Conservation (phyloP, 2,329 filamentous ascomycete genomes). For the Keithomyces neogunnii region DNA sequence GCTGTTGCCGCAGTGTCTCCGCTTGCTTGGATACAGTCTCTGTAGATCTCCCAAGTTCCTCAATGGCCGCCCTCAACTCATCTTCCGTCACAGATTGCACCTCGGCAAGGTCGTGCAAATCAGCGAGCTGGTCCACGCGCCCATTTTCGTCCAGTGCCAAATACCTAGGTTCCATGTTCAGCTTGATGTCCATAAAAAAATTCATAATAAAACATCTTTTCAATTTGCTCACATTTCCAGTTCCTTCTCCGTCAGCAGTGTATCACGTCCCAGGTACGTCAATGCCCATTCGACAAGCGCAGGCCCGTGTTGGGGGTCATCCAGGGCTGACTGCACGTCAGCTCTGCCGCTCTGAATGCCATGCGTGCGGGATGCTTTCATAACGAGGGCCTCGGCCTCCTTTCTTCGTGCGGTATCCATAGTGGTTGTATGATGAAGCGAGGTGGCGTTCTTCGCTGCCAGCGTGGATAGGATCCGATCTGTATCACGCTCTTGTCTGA, state of each 20-base stretch:
- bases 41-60: conserved; percentile 56
- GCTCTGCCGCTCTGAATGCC: conserved; percentile 24
- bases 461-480: background rate
- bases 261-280: conserved; percentile 39
- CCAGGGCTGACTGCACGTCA: conserved; percentile 28
- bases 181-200: background rate
- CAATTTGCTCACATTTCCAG: conserved; percentile 35
- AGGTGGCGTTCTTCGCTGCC: conserved; percentile 15
- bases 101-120: conserved; percentile 34
- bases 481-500: conserved; percentile 1
- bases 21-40: conserved; percentile 56
- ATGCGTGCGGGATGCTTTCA: conserved; percentile 23
- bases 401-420: conserved; percentile 21
- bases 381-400: conserved; percentile 23
- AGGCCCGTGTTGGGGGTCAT: conserved; percentile 24
- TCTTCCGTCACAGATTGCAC: conserved; percentile 47
- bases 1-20: conserved; percentile 51
- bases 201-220: no score
- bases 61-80: conserved; percentile 53
- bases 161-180: conserved; percentile 32
- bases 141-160: conserved; percentile 39
- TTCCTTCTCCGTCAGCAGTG: conserved; percentile 46
- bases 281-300: conserved; percentile 39
- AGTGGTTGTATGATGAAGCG: conserved; percentile 21
- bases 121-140: conserved; percentile 36